Base-by-base conservation (phyloP, 192 early-diverging fungal genomes). In the Rhizophagus sp. region DNA sequence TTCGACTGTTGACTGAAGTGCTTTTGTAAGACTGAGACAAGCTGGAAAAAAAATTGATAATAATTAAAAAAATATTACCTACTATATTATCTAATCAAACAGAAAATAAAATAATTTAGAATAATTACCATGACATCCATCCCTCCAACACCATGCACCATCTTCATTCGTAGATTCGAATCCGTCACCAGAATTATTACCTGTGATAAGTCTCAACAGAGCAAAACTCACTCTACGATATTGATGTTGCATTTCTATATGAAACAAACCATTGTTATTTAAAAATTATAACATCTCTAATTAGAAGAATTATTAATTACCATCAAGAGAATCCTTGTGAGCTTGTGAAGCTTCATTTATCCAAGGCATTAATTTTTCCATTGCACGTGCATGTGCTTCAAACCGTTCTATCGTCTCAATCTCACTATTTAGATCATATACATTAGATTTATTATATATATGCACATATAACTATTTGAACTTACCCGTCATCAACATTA, bases 141-240 rank as follows among this genome's bases (percentile, higher is more conserved):
- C 85, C 27, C 85, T 79, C 85, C 85, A 86, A 70, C 85, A 86
- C 85, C 85, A 86, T 22, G 85, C 82, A 25, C 83, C 73, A 50
- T 82, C 82, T 34, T 84, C 85, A 39, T 86, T 86, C 17, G 80
- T 63, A 13, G 76, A 81, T 63, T 81, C 79, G 36, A 81, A 79
- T 75, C 82, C 83, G 2, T 75, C 66, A 2, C 83, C 81, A 50
- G 80, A 79, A 52, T 84, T 82, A 12, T 83, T 76, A 34, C 82
- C 83, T 39, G 85, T 84, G 19, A 86, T 81, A 30, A 86, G 64
- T 34, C 79, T 80, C 22, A 86, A 47, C 6, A 86, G 67, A 7
- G 82, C 81, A 19, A 81, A 75, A 65, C 85, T 81, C 15, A 86
- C 75, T 12, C 83, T 63, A 52, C 82, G 83, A 41, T 86, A 84